phyloP scores from a whole-genome alignment of 2,329 filamentous ascomycete species.

The Pseudocercospora ulei region DNA sequence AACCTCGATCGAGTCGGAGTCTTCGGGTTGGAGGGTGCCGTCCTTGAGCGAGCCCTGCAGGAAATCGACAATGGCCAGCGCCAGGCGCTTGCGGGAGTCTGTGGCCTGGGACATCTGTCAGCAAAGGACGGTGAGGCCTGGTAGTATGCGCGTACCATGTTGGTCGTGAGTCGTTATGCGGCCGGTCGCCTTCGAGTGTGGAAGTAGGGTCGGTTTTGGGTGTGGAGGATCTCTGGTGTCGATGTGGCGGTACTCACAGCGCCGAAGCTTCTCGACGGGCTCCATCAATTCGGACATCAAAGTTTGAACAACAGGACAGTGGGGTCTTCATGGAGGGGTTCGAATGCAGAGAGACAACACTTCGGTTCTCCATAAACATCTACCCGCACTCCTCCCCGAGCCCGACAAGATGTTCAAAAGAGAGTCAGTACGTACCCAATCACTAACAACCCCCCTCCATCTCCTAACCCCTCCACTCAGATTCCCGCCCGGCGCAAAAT shows the following conservation, averaged over 20 bases:
- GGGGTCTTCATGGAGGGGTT: too few species aligned
- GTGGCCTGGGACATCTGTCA: conserved; percentile 32
- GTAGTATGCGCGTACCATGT: conserved; percentile 10
- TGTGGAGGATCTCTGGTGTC: too few species aligned
- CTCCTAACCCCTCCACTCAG: conserved; percentile 43
- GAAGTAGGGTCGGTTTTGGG: too few species aligned
- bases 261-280: too few species aligned
- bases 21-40: conserved; percentile 77
- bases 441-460: conserved; percentile 17
- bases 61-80: conserved; percentile 95
- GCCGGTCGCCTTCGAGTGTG: neutral
- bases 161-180: conserved; percentile 1
- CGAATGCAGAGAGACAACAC: too few species aligned
- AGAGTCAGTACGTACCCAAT: conserved; percentile 52
- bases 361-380: too few species aligned
- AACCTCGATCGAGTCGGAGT: conserved; percentile 87
- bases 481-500: conserved; percentile 67
- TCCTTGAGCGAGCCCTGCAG: conserved; percentile 73
- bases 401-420: conserved; percentile 69
- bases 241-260: too few species aligned
- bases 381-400: neutral
- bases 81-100: conserved; percentile 69
- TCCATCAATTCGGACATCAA: too few species aligned
- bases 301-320: neutral
- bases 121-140: neutral